Base-by-base conservation (phyloP, 768 basidiomycete genomes). In the Boletus vermiculosoides region DNA sequence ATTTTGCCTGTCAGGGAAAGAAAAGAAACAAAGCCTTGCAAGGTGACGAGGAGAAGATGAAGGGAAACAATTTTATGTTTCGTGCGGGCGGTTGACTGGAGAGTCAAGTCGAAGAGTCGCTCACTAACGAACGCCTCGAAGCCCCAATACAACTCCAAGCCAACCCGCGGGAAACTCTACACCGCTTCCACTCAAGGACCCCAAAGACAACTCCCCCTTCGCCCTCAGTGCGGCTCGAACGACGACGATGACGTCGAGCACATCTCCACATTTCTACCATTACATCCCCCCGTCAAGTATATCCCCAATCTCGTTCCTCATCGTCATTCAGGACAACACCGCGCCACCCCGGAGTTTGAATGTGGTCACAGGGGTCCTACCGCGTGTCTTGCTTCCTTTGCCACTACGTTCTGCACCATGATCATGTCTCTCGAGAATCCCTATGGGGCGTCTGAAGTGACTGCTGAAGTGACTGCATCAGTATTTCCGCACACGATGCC, bases 161-260 rank as follows among this genome's bases (percentile, higher is more conserved):
- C 58, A 54, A 52, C 61, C 60, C 68, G 71, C 71, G 70, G 71
- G 71, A 71, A n/a, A 73, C 55, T 57, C 45, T 40, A 67, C 67
- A 70, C 66, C 53, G 63, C 61, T 65, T 63, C 56, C 30, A 54
- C 22, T 0, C 31, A 41, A n/a, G 56, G 67, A 66, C 68, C 66
- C 69, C 68, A 63, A 48, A 33, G 16, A 64, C 68, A 36, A 40
- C 55, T 1, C 25, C 50, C 2, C 11, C 25, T 8, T 5, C 15
- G 6, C n/a, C 8, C 36, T 2, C 50, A 37, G 34, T 16, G 31
- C 39, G 28, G 33, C 55, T 16, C 22, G 47, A 40, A 34, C 56
- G 44, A 6, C 18, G 28, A 15, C 45, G 39, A 52, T 57, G 57
- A 54, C 55, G 54, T 1, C 49, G 37, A 54, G 25, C 18, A 23